phyloP scores from a whole-genome alignment of 2,329 filamentous ascomycete species.

The Thermomyces lanuginosus region DNA sequence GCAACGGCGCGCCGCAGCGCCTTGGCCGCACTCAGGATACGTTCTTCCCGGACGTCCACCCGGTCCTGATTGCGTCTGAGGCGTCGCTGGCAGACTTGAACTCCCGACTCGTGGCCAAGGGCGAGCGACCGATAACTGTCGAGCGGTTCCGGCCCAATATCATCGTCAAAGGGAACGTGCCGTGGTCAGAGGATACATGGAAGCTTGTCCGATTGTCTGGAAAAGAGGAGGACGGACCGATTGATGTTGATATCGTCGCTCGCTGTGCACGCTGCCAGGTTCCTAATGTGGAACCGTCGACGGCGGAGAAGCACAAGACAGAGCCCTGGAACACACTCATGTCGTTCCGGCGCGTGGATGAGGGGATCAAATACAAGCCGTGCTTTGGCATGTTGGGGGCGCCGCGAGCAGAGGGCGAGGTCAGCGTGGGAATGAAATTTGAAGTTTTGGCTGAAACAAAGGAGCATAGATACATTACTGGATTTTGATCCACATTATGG shows the following conservation, averaged over 20 bases:
- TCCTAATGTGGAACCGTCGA: slow-evolving; percentile 49
- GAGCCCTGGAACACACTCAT: slow-evolving; percentile 48
- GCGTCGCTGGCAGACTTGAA: slow-evolving; percentile 44
- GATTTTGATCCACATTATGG: slow-evolving; percentile 11
- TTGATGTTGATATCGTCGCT: slow-evolving; percentile 41
- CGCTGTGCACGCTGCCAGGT: slow-evolving; percentile 46
- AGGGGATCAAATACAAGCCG: slow-evolving; percentile 46
- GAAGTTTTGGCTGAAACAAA: slow-evolving; percentile 42
- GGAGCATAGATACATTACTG: slow-evolving; percentile 38
- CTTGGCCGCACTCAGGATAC: slow-evolving; percentile 39
- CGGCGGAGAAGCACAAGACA: slow-evolving; percentile 40
- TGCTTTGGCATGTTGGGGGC: slow-evolving; percentile 52
- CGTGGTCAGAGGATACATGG: slow-evolving; percentile 50
- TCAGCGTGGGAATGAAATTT: slow-evolving; percentile 43
- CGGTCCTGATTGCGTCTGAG: slow-evolving; percentile 39
- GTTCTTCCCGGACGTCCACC: slow-evolving; percentile 46
- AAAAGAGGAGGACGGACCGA: slow-evolving; percentile 8
- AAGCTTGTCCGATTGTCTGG: slow-evolving; percentile 34
- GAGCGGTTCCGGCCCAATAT: slow-evolving; percentile 51
- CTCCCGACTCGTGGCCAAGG: slow-evolving; percentile 27
- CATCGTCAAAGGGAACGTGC: slow-evolving; percentile 37
- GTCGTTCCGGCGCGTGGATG: slow-evolving; percentile 43
- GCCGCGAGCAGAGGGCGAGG: slow-evolving; percentile 37
- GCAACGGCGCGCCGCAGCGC: slow-evolving; percentile 38
- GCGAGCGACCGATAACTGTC: slow-evolving; percentile 36